Conservation (phyloP, 352 stramenopile genomes). For the Aphanomyces astaci region DNA sequence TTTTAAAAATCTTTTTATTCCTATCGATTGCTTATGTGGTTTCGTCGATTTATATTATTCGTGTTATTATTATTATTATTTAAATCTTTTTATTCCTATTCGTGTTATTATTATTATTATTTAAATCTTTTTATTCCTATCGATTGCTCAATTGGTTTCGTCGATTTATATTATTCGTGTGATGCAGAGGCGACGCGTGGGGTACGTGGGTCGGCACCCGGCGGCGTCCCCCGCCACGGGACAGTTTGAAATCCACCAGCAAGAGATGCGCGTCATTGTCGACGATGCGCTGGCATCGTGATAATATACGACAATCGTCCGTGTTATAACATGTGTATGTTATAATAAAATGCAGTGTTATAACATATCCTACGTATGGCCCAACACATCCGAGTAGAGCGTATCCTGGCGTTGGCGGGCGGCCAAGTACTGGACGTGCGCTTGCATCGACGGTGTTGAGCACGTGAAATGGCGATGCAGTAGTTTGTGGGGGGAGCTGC, state of each 20-base stretch:
- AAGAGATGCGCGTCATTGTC: slow-evolving; percentile 92
- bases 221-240: slow-evolving; percentile 95
- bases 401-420: slow-evolving; percentile 58
- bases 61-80: too few species aligned
- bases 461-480: slow-evolving; percentile 12
- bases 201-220: slow-evolving; percentile 92
- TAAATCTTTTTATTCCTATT: too few species aligned
- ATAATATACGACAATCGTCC: slow-evolving; percentile 25
- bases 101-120: too few species aligned
- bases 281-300: slow-evolving; percentile 60
- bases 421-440: slow-evolving; percentile 54
- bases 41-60: too few species aligned
- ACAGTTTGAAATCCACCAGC: slow-evolving; percentile 89
- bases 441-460: slow-evolving; percentile 35
- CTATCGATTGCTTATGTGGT: too few species aligned
- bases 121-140: too few species aligned
- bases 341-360: too few species aligned
- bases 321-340: too few species aligned
- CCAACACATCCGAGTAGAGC: slow-evolving; percentile 64
- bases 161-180: too few species aligned
- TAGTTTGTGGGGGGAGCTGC: slow-evolving; percentile 28
- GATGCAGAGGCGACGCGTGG: slow-evolving; percentile 28
- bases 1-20: too few species aligned
- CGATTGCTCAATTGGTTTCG: too few species aligned
- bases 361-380: neutral